Percentiles rank a stretch among this genome's conserved stretches.
phyloP scores from a whole-genome alignment of 805 yeast genomes.

The Saturnispora besseyi region DNA sequence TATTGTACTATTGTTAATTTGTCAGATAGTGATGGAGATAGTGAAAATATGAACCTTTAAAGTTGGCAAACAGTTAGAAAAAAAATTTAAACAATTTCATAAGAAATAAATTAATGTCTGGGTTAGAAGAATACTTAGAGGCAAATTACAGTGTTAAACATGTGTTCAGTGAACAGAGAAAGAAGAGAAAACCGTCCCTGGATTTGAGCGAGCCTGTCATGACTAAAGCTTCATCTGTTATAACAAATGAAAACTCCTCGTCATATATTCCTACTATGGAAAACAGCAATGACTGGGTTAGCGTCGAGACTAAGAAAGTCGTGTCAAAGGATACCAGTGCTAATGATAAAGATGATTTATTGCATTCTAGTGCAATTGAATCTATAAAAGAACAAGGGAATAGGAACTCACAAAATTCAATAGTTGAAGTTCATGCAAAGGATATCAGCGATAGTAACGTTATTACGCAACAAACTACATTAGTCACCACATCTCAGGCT shows the following conservation, averaged over 20 bases:
- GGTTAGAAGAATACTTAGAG: constrained; percentile 6
- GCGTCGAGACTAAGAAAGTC: neutral
- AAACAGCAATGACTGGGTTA: neutral
- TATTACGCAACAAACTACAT: neutral
- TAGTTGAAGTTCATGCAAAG: no score
- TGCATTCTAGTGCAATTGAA: no score
- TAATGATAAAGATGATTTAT: neutral
- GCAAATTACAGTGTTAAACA: constrained; percentile 3
- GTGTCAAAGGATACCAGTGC: neutral
- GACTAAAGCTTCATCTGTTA: neutral
- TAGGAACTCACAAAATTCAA: neutral
- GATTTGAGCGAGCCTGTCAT: neutral
- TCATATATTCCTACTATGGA: neutral
- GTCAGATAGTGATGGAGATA: neutral
- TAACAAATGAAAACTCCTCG: neutral
- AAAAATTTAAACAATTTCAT: neutral
- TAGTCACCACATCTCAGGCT: neutral
- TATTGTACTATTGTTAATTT: no score
- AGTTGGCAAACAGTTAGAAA: neutral
- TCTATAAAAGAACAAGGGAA: no score
- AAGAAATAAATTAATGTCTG: neutral
- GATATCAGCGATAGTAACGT: neutral
- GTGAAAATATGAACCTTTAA: no score
- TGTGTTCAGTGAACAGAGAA: neutral
- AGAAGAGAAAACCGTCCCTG: neutral